Evolutionary conservation across 768 basidiomycete genomes (phyloP).

Genomic region (Megacollybia marginata): DNA sequence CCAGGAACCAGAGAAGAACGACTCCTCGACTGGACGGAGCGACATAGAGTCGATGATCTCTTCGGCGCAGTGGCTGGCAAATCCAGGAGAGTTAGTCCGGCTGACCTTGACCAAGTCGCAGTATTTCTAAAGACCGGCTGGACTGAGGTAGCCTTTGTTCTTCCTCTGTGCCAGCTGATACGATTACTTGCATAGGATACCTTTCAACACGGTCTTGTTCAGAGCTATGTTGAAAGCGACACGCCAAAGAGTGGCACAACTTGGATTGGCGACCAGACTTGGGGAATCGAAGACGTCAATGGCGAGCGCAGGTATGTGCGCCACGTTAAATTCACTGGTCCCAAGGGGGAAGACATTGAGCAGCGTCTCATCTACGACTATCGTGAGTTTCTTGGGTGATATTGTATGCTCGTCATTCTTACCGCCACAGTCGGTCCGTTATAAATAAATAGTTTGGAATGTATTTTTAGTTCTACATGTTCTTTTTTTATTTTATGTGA

Average conservation of each 20-base stretch:
- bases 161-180: too few species aligned
- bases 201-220: constrained; percentile 33
- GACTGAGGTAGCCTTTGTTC: not conserved
- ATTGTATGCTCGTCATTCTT: too few species aligned
- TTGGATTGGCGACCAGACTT: constrained; percentile 62
- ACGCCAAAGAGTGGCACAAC: constrained; percentile 50
- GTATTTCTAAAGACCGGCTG: not conserved
- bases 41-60: constrained; percentile 45
- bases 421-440: too few species aligned
- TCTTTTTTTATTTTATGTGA: too few species aligned
- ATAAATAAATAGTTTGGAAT: too few species aligned
- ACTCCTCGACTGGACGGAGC: constrained; percentile 47
- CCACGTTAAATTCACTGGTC: constrained; percentile 57
- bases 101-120: constrained; percentile 6
- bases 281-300: constrained; percentile 59
- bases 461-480: too few species aligned
- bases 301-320: constrained; percentile 55
- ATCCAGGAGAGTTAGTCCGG: constrained; percentile 39
- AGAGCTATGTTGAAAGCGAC: constrained; percentile 48
- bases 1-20: constrained; percentile 49
- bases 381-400: constrained; percentile 36
- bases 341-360: constrained; percentile 48
- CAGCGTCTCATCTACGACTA: constrained; percentile 62
- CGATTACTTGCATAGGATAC: constrained; percentile 21
- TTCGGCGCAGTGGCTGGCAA: constrained; percentile 56